phyloP scores from a whole-genome alignment of 352 stramenopile species.

The Globisporangium recalcitrans region DNA sequence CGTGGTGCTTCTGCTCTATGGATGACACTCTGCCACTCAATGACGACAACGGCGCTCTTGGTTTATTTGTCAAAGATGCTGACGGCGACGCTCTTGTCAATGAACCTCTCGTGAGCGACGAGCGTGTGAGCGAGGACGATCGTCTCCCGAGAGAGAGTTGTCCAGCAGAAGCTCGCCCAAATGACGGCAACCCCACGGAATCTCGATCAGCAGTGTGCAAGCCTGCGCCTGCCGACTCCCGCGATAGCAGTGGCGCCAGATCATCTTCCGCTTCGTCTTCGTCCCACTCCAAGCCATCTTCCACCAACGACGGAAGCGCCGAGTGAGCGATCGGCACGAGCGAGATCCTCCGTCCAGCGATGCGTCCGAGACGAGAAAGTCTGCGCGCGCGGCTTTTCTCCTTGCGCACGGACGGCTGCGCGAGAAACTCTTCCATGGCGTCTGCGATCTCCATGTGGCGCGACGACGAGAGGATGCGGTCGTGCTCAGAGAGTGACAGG shows the following conservation, averaged over 20 bases:
- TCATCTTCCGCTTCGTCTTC: constrained; percentile 38
- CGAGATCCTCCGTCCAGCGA: constrained; percentile 42
- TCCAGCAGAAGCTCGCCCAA: background rate
- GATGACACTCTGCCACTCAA: background rate
- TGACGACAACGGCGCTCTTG: background rate
- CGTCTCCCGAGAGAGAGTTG: background rate
- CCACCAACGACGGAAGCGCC: constrained; percentile 18
- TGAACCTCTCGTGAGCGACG: background rate
- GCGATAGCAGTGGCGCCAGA: constrained; percentile 4
- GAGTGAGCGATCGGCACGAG: constrained; percentile 37
- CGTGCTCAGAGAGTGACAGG: constrained; percentile 52
- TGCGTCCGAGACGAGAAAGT: constrained; percentile 53
- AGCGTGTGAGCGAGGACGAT: constrained; percentile 2
- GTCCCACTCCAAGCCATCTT: constrained; percentile 51
- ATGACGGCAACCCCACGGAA: background rate
- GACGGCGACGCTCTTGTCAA: background rate
- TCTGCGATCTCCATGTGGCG: constrained; percentile 65
- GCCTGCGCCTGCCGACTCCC: background rate
- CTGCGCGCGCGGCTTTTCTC: constrained; percentile 54
- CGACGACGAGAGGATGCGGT: constrained; percentile 52
- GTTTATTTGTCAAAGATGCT: background rate
- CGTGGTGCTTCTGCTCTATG: background rate
- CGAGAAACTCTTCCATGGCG: constrained; percentile 69
- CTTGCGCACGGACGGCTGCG: constrained; percentile 53
- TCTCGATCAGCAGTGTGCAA: background rate